Conservation (phyloP, 176 grass and related monocot species). For the Themeda triandra region DNA sequence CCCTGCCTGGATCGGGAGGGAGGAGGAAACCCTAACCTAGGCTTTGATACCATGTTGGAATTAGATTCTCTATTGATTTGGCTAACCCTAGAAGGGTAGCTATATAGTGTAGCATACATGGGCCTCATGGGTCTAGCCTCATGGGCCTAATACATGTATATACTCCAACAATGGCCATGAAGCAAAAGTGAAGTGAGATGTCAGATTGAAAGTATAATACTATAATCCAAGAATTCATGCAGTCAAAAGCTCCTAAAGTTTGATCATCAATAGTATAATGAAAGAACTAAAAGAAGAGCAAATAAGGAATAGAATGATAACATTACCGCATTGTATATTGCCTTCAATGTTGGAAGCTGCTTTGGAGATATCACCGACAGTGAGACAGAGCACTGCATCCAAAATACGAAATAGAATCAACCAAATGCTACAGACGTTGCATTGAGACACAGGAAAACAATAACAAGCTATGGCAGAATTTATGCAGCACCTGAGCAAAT, state of each 20-base stretch:
- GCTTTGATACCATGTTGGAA: too few species aligned
- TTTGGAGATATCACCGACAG: constrained; percentile 92
- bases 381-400: constrained; percentile 69
- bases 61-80: too few species aligned
- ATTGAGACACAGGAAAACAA: constrained; percentile 16
- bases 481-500: constrained; percentile 66
- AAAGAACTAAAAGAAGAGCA: constrained; percentile 11
- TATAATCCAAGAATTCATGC: background rate
- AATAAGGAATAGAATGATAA: background rate
- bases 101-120: too few species aligned
- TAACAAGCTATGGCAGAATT: constrained; percentile 22
- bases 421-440: background rate
- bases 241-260: background rate
- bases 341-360: constrained; percentile 80
- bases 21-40: too few species aligned
- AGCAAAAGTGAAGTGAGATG: background rate
- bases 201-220: background rate
- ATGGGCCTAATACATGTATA: too few species aligned
- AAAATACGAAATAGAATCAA: constrained; percentile 34
- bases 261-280: constrained; percentile 10
- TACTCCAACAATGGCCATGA: too few species aligned
- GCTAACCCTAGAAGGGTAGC: too few species aligned
- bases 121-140: too few species aligned
- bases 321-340: constrained; percentile 90
- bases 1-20: too few species aligned